Percentiles rank a stretch among this genome's conserved stretches.
Evolutionary conservation across 129 eudicot genomes (phyloP).

Genomic region (Glebionis coronaria): DNA sequence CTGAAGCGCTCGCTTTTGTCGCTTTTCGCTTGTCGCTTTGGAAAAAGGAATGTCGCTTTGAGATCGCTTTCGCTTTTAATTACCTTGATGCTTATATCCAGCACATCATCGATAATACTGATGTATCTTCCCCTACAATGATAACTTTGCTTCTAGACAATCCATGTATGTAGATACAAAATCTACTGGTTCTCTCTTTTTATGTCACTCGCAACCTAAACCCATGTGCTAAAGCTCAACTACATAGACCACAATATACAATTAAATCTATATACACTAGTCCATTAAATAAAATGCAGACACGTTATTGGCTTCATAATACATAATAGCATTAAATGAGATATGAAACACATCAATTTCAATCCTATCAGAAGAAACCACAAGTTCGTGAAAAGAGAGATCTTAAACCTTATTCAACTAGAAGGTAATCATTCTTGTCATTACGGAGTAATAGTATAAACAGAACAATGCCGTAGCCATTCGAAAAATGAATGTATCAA

Average conservation of each 20-base stretch:
- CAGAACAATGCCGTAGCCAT: neutral
- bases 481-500: too few relatives aligned
- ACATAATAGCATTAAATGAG: neutral
- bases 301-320: neutral
- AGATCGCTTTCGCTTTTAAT: too few relatives aligned
- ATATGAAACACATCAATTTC: conserved; percentile 6
- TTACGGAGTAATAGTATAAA: neutral
- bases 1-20: too few relatives aligned
- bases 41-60: too few relatives aligned
- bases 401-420: neutral
- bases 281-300: neutral
- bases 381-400: neutral
- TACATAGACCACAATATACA: neutral
- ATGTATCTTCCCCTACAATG: neutral
- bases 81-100: too few relatives aligned
- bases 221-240: neutral
- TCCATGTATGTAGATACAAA: neutral
- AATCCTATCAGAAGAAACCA: neutral
- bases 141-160: neutral
- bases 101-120: too few relatives aligned
- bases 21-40: too few relatives aligned
- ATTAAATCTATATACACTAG: neutral
- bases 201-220: neutral
- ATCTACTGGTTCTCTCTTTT: neutral
- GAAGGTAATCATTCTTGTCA: neutral